A percentile compares a stretch with the other conserved stretches of the same genome.
Conservation (phyloP, 2,329 filamentous ascomycete genomes). For the Berkeleyomyces basicola region DNA sequence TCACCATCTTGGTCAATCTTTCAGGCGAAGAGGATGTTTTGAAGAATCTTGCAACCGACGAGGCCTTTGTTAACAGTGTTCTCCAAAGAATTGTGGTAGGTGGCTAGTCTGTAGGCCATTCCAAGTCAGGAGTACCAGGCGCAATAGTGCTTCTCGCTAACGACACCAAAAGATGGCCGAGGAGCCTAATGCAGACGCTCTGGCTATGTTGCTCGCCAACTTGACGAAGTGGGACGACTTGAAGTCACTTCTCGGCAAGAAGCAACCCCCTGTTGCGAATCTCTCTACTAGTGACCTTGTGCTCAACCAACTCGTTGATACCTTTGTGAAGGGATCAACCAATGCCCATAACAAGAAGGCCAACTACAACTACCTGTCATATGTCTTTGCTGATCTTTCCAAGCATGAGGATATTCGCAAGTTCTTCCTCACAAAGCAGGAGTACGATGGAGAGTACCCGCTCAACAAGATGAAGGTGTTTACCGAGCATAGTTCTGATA, state of each 20-base stretch:
- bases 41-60: slow-evolving; percentile 55
- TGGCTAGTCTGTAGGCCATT: slow-evolving; percentile 15
- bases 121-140: not conserved
- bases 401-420: slow-evolving; percentile 60
- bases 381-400: slow-evolving; percentile 83
- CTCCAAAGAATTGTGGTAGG: slow-evolving; percentile 58
- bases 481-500: slow-evolving; percentile 70
- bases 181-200: slow-evolving; percentile 67
- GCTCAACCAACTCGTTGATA: slow-evolving; percentile 83
- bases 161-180: slow-evolving; percentile 38
- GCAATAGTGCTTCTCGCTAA: not conserved
- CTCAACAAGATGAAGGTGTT: slow-evolving; percentile 87
- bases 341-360: slow-evolving; percentile 70
- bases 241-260: slow-evolving; percentile 49
- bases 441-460: slow-evolving; percentile 72
- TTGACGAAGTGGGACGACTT: slow-evolving; percentile 65
- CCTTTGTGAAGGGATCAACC: slow-evolving; percentile 84
- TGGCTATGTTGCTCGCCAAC: slow-evolving; percentile 88
- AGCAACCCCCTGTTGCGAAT: slow-evolving; percentile 50
- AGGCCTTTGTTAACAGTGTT: slow-evolving; percentile 61
- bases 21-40: slow-evolving; percentile 63
- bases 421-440: slow-evolving; percentile 57
- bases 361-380: slow-evolving; percentile 83
- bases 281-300: slow-evolving; percentile 56
- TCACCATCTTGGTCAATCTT: slow-evolving; percentile 80